phyloP scores from a whole-genome alignment of 176 grass and related monocot genomes.

The Puya raimondii region DNA sequence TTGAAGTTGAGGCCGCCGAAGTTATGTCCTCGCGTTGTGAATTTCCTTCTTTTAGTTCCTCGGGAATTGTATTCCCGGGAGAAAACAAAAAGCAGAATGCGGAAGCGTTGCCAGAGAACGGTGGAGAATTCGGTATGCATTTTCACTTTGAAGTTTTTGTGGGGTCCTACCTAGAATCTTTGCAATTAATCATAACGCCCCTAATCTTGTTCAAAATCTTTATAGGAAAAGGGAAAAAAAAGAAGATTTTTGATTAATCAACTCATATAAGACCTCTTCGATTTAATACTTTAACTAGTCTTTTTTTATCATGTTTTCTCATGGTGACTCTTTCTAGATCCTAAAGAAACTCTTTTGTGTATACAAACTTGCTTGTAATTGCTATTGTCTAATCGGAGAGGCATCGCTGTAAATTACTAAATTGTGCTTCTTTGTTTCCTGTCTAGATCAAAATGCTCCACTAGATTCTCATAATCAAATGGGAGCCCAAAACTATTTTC shows the following conservation, averaged over 20 bases:
- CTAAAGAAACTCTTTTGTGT: neutral
- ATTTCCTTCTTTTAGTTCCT: conserved; percentile 69
- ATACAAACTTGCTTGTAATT: too few species aligned
- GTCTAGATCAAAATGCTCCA: conserved; percentile 6
- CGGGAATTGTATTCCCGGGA: conserved; percentile 64
- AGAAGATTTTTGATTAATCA: too few species aligned
- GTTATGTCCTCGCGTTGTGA: conserved; percentile 82
- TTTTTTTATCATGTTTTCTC: neutral
- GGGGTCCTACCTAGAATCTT: neutral
- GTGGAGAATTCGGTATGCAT: conserved; percentile 54
- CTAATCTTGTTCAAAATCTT: neutral
- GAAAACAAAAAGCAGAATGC: conserved; percentile 45
- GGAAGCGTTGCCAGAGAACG: conserved; percentile 33
- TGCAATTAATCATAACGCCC: neutral
- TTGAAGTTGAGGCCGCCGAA: conserved; percentile 83
- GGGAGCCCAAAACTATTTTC: conserved; percentile 23
- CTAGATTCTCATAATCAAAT: conserved; percentile 4
- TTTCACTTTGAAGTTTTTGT: neutral
- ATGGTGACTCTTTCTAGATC: neutral
- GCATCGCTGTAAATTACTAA: neutral
- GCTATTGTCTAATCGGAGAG: too few species aligned
- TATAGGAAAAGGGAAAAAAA: neutral
- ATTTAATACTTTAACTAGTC: too few species aligned
- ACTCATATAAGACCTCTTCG: too few species aligned
- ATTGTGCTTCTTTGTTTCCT: conserved; percentile 4